Evolutionary conservation across 2,329 filamentous ascomycete genomes (phyloP).

Genomic region (Arthroderma sp.): DNA sequence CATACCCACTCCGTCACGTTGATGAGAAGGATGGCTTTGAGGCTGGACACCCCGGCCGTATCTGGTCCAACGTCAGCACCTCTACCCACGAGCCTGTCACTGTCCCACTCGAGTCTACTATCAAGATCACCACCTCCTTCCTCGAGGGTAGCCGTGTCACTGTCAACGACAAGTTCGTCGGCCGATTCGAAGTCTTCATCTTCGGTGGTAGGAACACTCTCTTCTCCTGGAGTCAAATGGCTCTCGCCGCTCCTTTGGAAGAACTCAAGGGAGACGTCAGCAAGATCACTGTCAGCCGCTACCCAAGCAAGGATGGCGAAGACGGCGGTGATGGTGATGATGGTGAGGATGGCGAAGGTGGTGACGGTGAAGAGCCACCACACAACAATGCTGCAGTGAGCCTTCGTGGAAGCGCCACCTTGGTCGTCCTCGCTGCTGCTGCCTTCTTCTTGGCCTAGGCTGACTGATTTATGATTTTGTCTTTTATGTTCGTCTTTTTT

Average conservation of each 20-base stretch:
- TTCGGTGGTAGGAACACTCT: constrained; percentile 39
- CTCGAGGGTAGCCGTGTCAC: constrained; percentile 38
- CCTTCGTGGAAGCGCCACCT: not conserved
- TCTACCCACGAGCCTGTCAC: constrained; percentile 33
- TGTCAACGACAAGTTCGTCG: constrained; percentile 34
- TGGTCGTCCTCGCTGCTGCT: not conserved
- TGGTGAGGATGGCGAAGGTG: not conserved
- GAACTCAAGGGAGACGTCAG: constrained; percentile 14
- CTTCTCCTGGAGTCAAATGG: constrained; percentile 46
- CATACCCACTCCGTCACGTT: constrained; percentile 38
- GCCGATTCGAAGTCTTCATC: constrained; percentile 43
- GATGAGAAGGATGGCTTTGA: constrained; percentile 34
- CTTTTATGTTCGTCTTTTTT: no score
- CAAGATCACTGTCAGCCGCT: not conserved
- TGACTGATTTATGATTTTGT: no score
- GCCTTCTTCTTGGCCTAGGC: no score
- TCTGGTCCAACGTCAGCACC: constrained; percentile 37
- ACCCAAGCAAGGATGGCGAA: not conserved
- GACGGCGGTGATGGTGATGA: not conserved
- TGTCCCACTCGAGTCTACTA: constrained; percentile 20
- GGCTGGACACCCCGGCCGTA: constrained; percentile 35
- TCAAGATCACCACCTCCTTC: constrained; percentile 34
- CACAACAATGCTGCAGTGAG: not conserved
- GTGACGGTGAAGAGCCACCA: not conserved
- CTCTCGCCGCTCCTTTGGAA: constrained; percentile 40